Percentiles rank a stretch among this genome's conserved stretches.
Conservation (phyloP, 768 basidiomycete genomes). For the Suillus brevipes region DNA sequence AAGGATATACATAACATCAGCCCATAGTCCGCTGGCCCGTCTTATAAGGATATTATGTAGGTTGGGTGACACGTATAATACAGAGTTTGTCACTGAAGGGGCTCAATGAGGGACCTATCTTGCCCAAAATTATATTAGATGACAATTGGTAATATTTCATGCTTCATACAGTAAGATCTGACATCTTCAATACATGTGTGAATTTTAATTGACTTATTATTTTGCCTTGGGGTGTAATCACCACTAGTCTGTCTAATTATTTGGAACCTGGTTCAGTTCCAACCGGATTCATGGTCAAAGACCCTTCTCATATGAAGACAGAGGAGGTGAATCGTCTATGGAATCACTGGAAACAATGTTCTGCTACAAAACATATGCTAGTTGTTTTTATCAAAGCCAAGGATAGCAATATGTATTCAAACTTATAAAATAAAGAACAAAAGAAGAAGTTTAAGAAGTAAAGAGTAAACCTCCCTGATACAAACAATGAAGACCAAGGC, state of each 20-base stretch:
- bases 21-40: no score
- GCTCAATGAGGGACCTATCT: no score
- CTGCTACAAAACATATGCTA: background rate
- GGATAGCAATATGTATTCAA: background rate
- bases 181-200: no score
- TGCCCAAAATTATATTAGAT: no score
- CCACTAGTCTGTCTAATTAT: background rate
- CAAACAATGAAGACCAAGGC: background rate
- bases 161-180: no score
- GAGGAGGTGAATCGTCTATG: background rate
- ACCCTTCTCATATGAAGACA: background rate
- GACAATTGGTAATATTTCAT: no score
- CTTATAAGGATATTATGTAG: no score
- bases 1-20: no score
- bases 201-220: no score
- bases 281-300: background rate
- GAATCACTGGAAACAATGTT: background rate
- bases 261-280: background rate
- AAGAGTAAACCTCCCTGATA: background rate
- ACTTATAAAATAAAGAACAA: accelerated
- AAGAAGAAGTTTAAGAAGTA: background rate
- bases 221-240: background rate
- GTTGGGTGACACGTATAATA: no score
- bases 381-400: background rate
- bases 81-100: no score